A percentile compares a stretch with the other conserved stretches of the same genome.
Conservation (phyloP, 2,329 filamentous ascomycete genomes). For the Huntiella abstrusa region DNA sequence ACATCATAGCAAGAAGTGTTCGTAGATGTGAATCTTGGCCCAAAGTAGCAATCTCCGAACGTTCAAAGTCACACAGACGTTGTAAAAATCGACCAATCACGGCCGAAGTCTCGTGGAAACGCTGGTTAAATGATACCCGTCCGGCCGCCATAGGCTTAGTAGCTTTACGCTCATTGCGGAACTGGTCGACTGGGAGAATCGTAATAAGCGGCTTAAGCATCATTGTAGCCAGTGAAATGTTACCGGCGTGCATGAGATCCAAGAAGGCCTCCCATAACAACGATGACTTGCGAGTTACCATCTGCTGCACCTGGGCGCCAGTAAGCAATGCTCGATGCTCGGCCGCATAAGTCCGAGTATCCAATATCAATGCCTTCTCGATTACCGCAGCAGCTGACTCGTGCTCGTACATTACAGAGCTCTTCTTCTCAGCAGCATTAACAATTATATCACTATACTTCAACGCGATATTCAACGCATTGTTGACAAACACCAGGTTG, state of each 20-base stretch:
- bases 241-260: constrained; percentile 44
- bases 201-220: constrained; percentile 53
- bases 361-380: constrained; percentile 34
- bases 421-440: constrained; percentile 28
- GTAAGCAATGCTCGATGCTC: constrained; percentile 39
- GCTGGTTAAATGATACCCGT: constrained; percentile 59
- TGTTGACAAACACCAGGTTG: constrained; percentile 42
- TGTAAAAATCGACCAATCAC: constrained; percentile 59
- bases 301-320: constrained; percentile 42
- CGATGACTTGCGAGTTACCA: constrained; percentile 50
- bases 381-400: constrained; percentile 23
- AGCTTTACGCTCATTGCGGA: constrained; percentile 35
- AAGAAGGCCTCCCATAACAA: constrained; percentile 64
- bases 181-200: constrained; percentile 57
- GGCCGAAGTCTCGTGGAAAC: constrained; percentile 36
- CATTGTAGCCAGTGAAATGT: constrained; percentile 53
- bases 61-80: constrained; percentile 56
- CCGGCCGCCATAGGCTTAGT: constrained; percentile 20
- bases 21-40: constrained; percentile 49
- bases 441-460: constrained; percentile 43
- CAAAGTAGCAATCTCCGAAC: constrained; percentile 47
- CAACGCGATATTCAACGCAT: constrained; percentile 45
- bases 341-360: constrained; percentile 24
- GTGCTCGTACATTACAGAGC: constrained; percentile 14
- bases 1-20: constrained; percentile 58